Conservation (phyloP, 2,329 filamentous ascomycete genomes). For the Pseudocercospora pini-densiflorae region DNA sequence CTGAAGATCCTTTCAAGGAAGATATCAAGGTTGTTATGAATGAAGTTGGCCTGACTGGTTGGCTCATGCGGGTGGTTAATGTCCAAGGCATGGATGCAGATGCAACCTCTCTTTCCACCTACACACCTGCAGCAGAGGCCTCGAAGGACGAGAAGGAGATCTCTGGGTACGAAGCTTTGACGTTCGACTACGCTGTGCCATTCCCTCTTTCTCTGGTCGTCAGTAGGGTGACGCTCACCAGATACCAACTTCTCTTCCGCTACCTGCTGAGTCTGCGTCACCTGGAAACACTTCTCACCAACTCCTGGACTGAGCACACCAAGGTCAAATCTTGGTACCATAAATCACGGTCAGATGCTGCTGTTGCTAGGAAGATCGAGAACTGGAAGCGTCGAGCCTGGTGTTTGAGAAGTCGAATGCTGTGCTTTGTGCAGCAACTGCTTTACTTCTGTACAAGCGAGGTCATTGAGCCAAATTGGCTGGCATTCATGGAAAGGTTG, state of each 20-base stretch:
- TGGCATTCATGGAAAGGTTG: constrained; percentile 85
- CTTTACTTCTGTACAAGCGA: constrained; percentile 97
- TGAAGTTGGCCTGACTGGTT: constrained; percentile 88
- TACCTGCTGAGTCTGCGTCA: constrained; percentile 90
- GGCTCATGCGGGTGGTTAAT: constrained; percentile 93
- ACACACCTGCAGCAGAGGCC: constrained; percentile 69
- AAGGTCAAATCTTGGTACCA: constrained; percentile 82
- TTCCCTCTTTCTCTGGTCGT: constrained; percentile 96
- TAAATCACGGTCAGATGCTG: constrained; percentile 47
- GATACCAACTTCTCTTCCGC: constrained; percentile 94
- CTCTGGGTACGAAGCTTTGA: constrained; percentile 86
- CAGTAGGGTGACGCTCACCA: constrained; percentile 92
- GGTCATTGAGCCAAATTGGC: constrained; percentile 98
- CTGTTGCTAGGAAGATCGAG: constrained; percentile 73
- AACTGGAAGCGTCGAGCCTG: constrained; percentile 92
- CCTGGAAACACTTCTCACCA: constrained; percentile 83
- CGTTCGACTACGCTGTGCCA: constrained; percentile 91
- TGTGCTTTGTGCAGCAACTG: constrained; percentile 95
- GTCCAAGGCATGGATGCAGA: constrained; percentile 87
- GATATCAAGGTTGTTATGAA: constrained; percentile 99
- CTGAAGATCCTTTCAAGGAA: constrained; percentile 95
- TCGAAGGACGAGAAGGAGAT: constrained; percentile 82
- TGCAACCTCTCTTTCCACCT: constrained; percentile 57
- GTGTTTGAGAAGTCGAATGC: constrained; percentile 90
- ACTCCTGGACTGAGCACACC: constrained; percentile 88